Percentiles rank a stretch among this genome's conserved stretches.
phyloP scores from a whole-genome alignment of 2,329 filamentous ascomycete genomes.

The Alternaria hordeiaustralica region DNA sequence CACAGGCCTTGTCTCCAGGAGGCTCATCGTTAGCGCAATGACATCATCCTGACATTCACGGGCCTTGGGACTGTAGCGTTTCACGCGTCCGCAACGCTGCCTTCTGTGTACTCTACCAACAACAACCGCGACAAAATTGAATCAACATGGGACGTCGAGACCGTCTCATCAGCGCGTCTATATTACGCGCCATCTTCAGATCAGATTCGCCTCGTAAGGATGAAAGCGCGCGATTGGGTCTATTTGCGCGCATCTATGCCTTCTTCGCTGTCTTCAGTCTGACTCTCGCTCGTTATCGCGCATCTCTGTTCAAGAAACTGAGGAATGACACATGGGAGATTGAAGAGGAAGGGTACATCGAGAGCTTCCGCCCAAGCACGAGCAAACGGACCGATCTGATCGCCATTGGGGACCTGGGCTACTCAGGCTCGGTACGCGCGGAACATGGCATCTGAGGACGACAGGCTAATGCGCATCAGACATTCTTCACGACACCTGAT shows the following conservation, averaged over 20 bases:
- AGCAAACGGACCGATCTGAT: slow-evolving; percentile 55
- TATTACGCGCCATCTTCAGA: slow-evolving; percentile 46
- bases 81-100: slow-evolving; percentile 1
- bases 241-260: slow-evolving; percentile 55
- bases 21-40: slow-evolving; percentile 6
- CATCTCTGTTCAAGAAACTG: slow-evolving; percentile 59
- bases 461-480: slow-evolving; percentile 48
- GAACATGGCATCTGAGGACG: neutral
- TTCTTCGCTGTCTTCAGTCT: slow-evolving; percentile 64
- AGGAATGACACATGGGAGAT: slow-evolving; percentile 61
- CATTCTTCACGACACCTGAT: slow-evolving; percentile 73
- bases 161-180: slow-evolving; percentile 47
- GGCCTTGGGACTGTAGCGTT: neutral
- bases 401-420: slow-evolving; percentile 72
- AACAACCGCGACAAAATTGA: neutral
- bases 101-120: neutral
- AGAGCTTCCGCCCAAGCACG: slow-evolving; percentile 57
- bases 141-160: slow-evolving; percentile 45
- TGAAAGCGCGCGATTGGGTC: slow-evolving; percentile 26
- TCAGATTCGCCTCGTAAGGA: slow-evolving; percentile 24
- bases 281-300: slow-evolving; percentile 55
- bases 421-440: slow-evolving; percentile 68
- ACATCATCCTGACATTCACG: slow-evolving; percentile 13
- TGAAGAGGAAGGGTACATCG: slow-evolving; percentile 61
- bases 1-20: neutral